Conservation (phyloP, 2,329 filamentous ascomycete species). For the Rhinocladiella similis region DNA sequence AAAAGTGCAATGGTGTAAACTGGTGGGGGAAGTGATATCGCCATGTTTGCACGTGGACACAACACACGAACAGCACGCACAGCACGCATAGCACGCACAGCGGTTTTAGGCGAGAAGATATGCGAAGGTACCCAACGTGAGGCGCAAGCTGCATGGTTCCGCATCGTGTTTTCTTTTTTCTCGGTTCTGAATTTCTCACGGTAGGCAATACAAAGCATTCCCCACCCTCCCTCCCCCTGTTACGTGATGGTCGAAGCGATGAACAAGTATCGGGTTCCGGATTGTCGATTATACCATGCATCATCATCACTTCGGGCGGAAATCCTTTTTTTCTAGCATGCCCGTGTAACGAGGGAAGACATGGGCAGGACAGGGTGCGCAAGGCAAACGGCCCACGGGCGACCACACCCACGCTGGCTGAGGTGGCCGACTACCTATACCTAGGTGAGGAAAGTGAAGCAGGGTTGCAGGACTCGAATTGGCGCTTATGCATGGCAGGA, state of each 20-base stretch:
- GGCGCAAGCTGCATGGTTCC: slow-evolving; percentile 5
- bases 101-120: slow-evolving; percentile 2
- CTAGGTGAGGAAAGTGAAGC: background rate
- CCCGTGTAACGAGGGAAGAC: too few species aligned
- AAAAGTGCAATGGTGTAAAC: background rate
- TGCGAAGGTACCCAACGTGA: slow-evolving; percentile 27
- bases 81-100: slow-evolving; percentile 1
- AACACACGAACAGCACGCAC: background rate
- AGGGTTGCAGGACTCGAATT: slow-evolving; percentile 6
- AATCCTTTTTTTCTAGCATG: too few species aligned
- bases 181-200: background rate
- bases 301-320: too few species aligned
- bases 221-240: background rate
- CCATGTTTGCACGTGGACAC: slow-evolving; percentile 10
- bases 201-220: too few species aligned
- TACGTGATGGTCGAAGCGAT: background rate
- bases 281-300: background rate
- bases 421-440: too few species aligned
- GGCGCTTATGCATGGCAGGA: slow-evolving; percentile 17
- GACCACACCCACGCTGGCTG: too few species aligned
- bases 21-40: slow-evolving; percentile 3
- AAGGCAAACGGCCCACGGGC: too few species aligned
- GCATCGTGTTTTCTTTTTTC: background rate
- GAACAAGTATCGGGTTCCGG: too few species aligned
- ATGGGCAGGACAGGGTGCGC: too few species aligned